Evolutionary conservation across 768 basidiomycete species (phyloP), one percentile per base, ranked within the genome.

Genomic region (Pleurotus eryngii): DNA sequence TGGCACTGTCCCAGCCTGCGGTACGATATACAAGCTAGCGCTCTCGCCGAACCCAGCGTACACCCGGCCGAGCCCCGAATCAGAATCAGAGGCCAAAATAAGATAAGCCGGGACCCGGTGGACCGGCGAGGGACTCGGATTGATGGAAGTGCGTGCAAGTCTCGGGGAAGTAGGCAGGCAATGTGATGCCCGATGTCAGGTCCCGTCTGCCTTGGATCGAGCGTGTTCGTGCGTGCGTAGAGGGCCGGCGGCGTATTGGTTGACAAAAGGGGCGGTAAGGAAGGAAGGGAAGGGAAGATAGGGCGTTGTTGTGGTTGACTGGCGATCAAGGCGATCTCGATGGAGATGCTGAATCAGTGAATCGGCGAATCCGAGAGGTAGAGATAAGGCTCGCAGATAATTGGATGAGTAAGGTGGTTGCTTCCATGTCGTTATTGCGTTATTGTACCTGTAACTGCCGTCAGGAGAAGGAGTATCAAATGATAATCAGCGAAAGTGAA

Each of bases 161-260:
- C 20, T 20, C 20, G 1, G 20, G 20, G 20, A 20, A 20, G 20
- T 20, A 2, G 20, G 37, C n/a, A 37, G 30, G 17, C 24, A 42
- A 9, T 40, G 15, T 54, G 51, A 40, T 54, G 17, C 42, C 51
- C 39, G 51, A 40, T 22, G 51, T 37, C 11, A 2, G 20, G 20
- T 20, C 30, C 30, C 5, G 30, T 35, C 22, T 17, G 18, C 3
- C 7, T 38, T 18, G 11, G 15, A 18, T 20, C 20, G 20, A 20
- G 1, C 2, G 1, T 20, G 20, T 20, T 20, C 20, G 20, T 20
- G 20, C 20, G 20, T 20, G 20, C 20, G 20, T 20, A 20, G 20
- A 54, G 51, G 39, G 37, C 51, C 51, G 51, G 39, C 51, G 51
- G 51, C 51, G 51, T 43, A 39, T 54, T 54, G 27, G 7, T 54